Base-by-base conservation (phyloP, 495 filamentous ascomycete species). In the Lasiosphaeria ovina region DNA sequence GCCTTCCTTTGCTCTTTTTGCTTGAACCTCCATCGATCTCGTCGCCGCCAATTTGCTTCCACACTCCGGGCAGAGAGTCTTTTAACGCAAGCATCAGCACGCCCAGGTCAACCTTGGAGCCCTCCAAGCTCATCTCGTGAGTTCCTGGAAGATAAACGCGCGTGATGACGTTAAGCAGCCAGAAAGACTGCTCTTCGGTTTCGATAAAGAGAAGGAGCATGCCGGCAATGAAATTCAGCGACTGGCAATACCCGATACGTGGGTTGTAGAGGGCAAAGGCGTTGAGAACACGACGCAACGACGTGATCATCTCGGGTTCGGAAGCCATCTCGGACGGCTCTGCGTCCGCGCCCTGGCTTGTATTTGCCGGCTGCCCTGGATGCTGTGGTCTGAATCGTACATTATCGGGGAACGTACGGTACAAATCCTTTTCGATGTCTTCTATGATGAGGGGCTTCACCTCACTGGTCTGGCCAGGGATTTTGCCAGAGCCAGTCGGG, bases 371-470 rank as follows among this genome's bases (percentile, higher is more conserved):
- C 17, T 1, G 4, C 17, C 2, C 7, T 8, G 33, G 40, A 8
- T 8, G 54, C 35, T 7, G 56, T 61, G 91, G 90, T 65, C 93
- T 93, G 80, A 97, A 98, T 53, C 85, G 84, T 56, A 96, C 77
- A 66, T 98, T 97, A 73, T 98, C 94, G 0, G 94, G 94, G 66
- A 98, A 98, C 1, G 94, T 97, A 31, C 94, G 87, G 74, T 98
- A 88, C 8, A 98, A 80, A 71, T 98, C 94, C 45, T 95, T 88
- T 69, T 97, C 94, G 66, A 98, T 97, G 50, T 92, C 86, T 64
- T 98, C 94, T 49, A 89, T 83, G 63, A 98, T 90, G 32, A 91
- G 68, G 3, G 85, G 79, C 45, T 83, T 79, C 57, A 87, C 84
- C 40, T 87, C 85, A 7, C 61, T 63, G 2, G 9, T 51, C 35